Conservation (phyloP, 768 basidiomycete genomes). For the Naematelia encephala region DNA sequence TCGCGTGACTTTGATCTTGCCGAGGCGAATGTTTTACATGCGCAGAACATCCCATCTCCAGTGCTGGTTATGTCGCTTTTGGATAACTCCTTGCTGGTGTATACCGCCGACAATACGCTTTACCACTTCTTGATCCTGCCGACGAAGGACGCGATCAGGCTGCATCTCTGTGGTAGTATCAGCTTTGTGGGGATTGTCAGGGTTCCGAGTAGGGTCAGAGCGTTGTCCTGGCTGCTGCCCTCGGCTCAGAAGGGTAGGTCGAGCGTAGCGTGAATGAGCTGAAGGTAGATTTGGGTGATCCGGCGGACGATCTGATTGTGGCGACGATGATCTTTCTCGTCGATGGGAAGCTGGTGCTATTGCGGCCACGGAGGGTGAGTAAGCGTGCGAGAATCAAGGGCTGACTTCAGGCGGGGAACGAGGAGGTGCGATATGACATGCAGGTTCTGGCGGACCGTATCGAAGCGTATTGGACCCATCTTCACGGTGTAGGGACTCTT, state of each 20-base stretch:
- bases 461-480: constrained; percentile 98
- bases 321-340: constrained; percentile 96
- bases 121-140: constrained; percentile 88
- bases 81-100: constrained; percentile 90
- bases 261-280: constrained; percentile 16
- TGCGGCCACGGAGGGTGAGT: constrained; percentile 79
- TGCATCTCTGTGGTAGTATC: constrained; percentile 91
- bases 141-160: constrained; percentile 67
- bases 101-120: constrained; percentile 89
- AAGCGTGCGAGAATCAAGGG: not conserved
- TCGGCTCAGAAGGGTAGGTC: constrained; percentile 81
- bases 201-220: constrained; percentile 75
- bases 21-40: constrained; percentile 76
- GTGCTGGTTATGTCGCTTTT: constrained; percentile 85
- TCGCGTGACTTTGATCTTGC: constrained; percentile 85
- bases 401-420: constrained; percentile 63
- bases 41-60: constrained; percentile 69
- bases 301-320: constrained; percentile 82
- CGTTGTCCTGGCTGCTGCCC: constrained; percentile 97
- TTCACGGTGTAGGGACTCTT: constrained; percentile 83
- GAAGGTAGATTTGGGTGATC: constrained; percentile 79
- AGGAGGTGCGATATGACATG: constrained; percentile 81
- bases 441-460: constrained; percentile 95
- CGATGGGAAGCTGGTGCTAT: constrained; percentile 80
- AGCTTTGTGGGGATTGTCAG: constrained; percentile 86